Evolutionary conservation across 805 yeast species (phyloP), one percentile per base, ranked within the genome.

Genomic region (Candida methanosorbosa): DNA sequence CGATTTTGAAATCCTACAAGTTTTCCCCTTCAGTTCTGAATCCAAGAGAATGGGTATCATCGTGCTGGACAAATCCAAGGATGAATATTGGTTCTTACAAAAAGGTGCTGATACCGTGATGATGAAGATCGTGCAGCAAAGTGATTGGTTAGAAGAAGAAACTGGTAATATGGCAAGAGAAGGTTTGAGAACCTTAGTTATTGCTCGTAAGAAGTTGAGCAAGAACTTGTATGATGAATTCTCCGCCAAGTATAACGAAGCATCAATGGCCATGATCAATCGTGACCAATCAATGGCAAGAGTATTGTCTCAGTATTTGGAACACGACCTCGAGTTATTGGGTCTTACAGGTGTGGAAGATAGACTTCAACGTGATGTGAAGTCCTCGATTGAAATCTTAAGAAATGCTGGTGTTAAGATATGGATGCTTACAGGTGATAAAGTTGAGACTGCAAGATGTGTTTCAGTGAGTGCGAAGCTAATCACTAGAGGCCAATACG

Each of bases 341-440:
- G 99, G 98, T 0, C 64, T 92, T 27, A 92, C 98, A 0, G 99
- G 99, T 42, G 99, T 92, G 18, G 99, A 92, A 54, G 99, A 92
- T 55, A 84, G 86, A 53, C 68, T 92, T 32, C 99, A 92, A 54
- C 70, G 75, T 38, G 87, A 90, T 54, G 96, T 94, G 32, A 90
- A 90, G 58, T 72, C 94, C 0, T 85, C 96, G 0, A 78, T 92
- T 38, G 99, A 92, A 62, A 67, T 88, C 24, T 66, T 92, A 45
- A 72, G 98, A 46, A 92, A 94, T 59, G 99, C 97, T 0, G 98
- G 97, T 4, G 76, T 94, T 37, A 88, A 88, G 49, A 92, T 92
- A 34, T 92, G 99, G 99, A 94, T 92, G 98, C 64, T 92, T 32
- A 92, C 99, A 0, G 99, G 99, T 45, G 99, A 92, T 57, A 92